These are phyloP conservation scores for Huntiella moniliformis DNA, from an alignment of 2,329 filamentous ascomycete genomes.

Conservation along the genomic window DNA sequence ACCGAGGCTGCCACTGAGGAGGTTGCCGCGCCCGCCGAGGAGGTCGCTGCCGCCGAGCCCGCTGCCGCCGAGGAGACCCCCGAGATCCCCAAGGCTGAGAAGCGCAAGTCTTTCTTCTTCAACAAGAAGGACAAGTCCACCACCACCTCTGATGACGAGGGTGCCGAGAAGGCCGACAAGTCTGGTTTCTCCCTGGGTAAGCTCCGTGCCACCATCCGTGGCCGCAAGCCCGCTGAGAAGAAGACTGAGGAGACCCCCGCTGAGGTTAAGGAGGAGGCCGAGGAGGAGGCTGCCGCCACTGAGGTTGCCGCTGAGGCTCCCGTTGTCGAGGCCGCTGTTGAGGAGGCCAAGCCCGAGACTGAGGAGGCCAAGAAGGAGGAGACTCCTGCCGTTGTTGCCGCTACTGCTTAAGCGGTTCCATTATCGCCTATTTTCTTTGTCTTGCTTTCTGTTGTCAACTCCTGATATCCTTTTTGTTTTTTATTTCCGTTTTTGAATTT, in stretches of 20 bases:
- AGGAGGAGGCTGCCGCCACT: conserved; percentile 11
- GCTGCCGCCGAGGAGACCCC: conserved; percentile 34
- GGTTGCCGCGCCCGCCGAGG: conserved; percentile 22
- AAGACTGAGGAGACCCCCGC: conserved; percentile 19
- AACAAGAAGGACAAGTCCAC: conserved; percentile 71
- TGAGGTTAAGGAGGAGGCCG: conserved; percentile 15
- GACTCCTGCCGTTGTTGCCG: conserved; percentile 27
- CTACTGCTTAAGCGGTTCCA: conserved; percentile 12
- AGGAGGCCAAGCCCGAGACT: conserved; percentile 16
- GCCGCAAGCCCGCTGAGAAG: conserved; percentile 19
- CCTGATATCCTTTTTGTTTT: conserved; percentile 3
- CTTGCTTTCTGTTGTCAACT: conserved; percentile 11
- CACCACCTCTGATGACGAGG: conserved; percentile 36
- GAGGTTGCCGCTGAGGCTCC: conserved; percentile 20
- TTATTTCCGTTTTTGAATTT: conserved; percentile 2
- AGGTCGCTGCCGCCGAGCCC: conserved; percentile 17
- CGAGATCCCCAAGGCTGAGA: conserved; percentile 49
- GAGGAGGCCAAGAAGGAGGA: conserved; percentile 22
- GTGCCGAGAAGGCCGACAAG: conserved; percentile 39
- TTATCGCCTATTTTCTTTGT: conserved; percentile 14
- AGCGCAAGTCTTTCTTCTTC: conserved; percentile 61
- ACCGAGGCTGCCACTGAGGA: conserved; percentile 26
- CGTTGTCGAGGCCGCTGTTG: conserved; percentile 24
- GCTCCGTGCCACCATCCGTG: conserved; percentile 37
- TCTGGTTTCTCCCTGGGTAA: conserved; percentile 35